Base-by-base conservation (phyloP, 208 protist species). In the Wallacemonas collosoma region DNA sequence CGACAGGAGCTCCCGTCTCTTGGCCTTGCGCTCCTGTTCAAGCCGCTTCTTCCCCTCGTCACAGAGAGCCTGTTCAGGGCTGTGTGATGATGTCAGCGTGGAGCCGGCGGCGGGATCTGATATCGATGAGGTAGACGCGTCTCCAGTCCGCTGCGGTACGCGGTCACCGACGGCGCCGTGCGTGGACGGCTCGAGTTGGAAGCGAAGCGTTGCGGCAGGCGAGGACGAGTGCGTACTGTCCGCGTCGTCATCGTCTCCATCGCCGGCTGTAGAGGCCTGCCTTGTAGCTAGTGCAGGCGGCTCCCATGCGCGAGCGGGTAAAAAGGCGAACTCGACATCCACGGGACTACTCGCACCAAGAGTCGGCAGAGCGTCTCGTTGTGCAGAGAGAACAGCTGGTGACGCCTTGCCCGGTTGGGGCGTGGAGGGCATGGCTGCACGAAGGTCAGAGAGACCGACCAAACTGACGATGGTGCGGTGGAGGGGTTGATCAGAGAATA, bases 1-100 rank as follows among this genome's bases (percentile, higher is more conserved):
- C 2, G 80, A 73, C 14, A 88, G 57, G 54, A 81, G 47, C 66
- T 75, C 63, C 44, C 57, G 41, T 44, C 65, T 61, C 63, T 62
- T 62, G 8, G 5, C 56, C 38, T 62, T 62, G 36, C 56, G 56
- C 38, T 62, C 56, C 5, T 5, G 14, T 15, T 62, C 56, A 6
- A 62, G 56, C 3, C 56, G 56, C 38, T 62, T 62, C 56, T 62
- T 62, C 14, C 50, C 56, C 36, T 38, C 38, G 35, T 62, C 56
- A 6, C 38, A 38, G 9, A 62, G 8, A 4, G 43, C 56, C 1
- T 4, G 8, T 15, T 62, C 56, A 7, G 35, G 14, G 45, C 45
- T 62, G 56, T 38, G 26, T 3, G 36, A 26, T 26, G 26, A 26
- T 26, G 26, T 26, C 0, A 26, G 26, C 26, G 26, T 26, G 26